Percentiles rank a stretch among this genome's conserved stretches.
Conservation (phyloP, 2,329 filamentous ascomycete species). For the Scedosporium dehoogii region DNA sequence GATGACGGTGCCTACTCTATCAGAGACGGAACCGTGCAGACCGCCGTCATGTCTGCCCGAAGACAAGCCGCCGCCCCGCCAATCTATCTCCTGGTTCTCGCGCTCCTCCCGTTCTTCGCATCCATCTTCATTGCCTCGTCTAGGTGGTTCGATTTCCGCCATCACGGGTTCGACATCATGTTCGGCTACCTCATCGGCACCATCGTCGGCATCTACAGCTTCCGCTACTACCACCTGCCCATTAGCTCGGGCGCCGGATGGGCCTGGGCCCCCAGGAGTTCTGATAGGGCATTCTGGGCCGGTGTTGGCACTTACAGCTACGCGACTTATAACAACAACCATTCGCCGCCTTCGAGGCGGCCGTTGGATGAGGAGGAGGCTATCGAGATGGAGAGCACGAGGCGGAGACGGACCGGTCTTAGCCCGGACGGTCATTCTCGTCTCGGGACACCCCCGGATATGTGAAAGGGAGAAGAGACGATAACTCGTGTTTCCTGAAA, state of each 20-base stretch:
- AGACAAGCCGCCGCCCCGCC: conserved; percentile 75
- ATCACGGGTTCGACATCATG: conserved; percentile 87
- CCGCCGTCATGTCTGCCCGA: conserved; percentile 43
- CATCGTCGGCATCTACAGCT: conserved; percentile 60
- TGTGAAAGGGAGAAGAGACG: too few relatives aligned
- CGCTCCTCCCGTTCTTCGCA: conserved; percentile 60
- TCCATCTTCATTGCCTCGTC: conserved; percentile 78
- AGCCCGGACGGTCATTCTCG: neutral
- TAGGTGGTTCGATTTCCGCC: conserved; percentile 79
- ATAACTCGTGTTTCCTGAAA: neutral
- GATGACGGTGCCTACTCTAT: conserved; percentile 33
- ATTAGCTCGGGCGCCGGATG: conserved; percentile 64
- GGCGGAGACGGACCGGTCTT: neutral
- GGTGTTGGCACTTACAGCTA: conserved; percentile 55
- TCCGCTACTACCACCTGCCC: conserved; percentile 65
- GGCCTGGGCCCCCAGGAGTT: conserved; percentile 75
- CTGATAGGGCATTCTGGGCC: conserved; percentile 67
- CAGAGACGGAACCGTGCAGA: conserved; percentile 21
- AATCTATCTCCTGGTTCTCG: conserved; percentile 62
- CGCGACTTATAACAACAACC: conserved; percentile 28
- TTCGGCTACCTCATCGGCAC: conserved; percentile 75
- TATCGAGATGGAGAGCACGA: conserved; percentile 1
- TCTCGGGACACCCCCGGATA: neutral
- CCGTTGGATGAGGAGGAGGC: conserved; percentile 5
- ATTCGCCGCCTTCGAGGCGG: neutral